These are phyloP conservation scores for Achaetomiella virescens DNA, from an alignment of 495 filamentous ascomycete species.

Conservation along the genomic window DNA sequence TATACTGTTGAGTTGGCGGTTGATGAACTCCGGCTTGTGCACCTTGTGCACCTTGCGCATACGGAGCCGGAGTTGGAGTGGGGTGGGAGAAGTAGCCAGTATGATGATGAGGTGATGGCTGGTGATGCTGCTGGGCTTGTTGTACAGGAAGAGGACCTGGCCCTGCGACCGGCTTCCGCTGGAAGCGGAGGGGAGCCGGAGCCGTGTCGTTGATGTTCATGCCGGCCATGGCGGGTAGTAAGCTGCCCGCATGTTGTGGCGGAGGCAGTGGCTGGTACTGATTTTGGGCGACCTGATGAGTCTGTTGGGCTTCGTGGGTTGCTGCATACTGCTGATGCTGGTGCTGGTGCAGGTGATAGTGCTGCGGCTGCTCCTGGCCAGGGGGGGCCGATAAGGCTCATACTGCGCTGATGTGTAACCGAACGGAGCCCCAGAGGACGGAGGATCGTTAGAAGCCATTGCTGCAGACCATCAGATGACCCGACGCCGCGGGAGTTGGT, in stretches of 20 bases:
- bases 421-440: neutral
- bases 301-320: neutral
- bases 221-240: neutral
- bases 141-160: neutral
- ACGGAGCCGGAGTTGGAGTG: neutral
- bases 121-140: neutral
- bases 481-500: neutral
- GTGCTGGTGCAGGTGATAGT: slow-evolving; percentile 3
- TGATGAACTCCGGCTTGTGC: neutral
- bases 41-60: neutral
- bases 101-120: neutral
- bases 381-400: neutral
- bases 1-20: neutral
- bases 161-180: slow-evolving; percentile 1
- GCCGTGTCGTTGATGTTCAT: neutral
- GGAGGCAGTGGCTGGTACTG: slow-evolving; percentile 1
- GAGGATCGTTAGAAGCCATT: neutral
- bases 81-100: neutral
- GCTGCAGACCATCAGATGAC: neutral
- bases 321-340: slow-evolving; percentile 3
- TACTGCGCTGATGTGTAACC: neutral
- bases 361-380: slow-evolving; percentile 20
- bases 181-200: neutral
- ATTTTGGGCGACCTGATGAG: neutral
- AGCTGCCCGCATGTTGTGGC: neutral